phyloP scores from a whole-genome alignment of 441 rosid species.

The Breynia disticha region DNA sequence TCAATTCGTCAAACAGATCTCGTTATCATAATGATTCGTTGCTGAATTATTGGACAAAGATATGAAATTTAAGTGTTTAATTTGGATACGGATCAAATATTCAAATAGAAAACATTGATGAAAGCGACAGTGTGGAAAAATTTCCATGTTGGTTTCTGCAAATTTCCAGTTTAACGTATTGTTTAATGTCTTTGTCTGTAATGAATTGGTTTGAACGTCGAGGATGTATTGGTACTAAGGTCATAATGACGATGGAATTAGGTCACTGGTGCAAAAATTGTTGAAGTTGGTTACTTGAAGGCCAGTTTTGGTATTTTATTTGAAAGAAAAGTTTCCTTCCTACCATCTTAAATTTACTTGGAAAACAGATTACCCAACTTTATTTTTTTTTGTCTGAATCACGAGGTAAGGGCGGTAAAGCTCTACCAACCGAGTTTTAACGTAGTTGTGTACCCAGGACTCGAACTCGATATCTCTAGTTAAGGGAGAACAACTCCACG shows the following conservation, averaged over 20 bases:
- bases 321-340: too few species aligned
- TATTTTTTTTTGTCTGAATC: too few species aligned
- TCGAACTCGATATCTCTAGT: too few species aligned
- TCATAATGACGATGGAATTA: slow-evolving; percentile 1
- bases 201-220: too few species aligned
- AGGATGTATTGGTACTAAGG: background rate
- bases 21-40: background rate
- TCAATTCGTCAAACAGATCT: slow-evolving; percentile 8
- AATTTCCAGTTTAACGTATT: background rate
- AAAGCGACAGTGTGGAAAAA: background rate
- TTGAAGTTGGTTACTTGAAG: background rate
- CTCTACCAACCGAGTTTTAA: too few species aligned
- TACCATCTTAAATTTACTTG: too few species aligned
- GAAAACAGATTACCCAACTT: too few species aligned
- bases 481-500: too few species aligned
- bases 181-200: too few species aligned
- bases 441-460: too few species aligned
- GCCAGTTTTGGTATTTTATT: too few species aligned
- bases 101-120: background rate
- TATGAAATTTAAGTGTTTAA: background rate
- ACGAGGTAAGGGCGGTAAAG: too few species aligned
- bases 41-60: background rate
- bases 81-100: slow-evolving; percentile 1
- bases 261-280: background rate
- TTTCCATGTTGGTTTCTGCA: background rate